A percentile compares a stretch with the other conserved stretches of the same genome.
These are phyloP conservation scores for Tetrahymena borealis DNA, from an alignment of 73 alveolate genomes.

Conservation along the genomic window DNA sequence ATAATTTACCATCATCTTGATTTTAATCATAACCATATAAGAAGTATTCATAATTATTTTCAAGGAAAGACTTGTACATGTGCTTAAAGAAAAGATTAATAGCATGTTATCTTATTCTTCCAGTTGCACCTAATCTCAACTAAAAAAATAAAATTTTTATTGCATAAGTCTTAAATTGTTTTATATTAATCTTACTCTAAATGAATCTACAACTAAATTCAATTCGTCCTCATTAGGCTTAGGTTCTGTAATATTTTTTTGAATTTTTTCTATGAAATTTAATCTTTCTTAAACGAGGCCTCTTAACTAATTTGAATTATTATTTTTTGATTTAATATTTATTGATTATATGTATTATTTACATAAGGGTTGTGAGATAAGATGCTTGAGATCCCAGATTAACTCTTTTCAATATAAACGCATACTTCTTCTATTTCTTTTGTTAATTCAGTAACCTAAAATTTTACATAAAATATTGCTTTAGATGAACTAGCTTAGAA, in stretches of 20 bases:
- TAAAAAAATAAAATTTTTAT: neutral
- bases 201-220: neutral
- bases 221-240: neutral
- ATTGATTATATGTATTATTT: neutral
- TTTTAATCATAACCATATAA: conserved; percentile 12
- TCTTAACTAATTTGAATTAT: neutral
- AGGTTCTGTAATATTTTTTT: neutral
- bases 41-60: conserved; percentile 31
- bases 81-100: conserved; percentile 22
- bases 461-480: neutral
- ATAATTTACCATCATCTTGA: conserved; percentile 11
- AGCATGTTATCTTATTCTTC: conserved; percentile 17
- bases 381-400: conserved; percentile 1
- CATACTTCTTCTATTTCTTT: conserved; percentile 29
- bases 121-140: conserved; percentile 10
- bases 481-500: neutral
- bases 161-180: neutral
- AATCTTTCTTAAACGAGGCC: neutral
- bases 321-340: neutral
- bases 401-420: conserved; percentile 13
- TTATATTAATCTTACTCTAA: neutral
- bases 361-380: neutral
- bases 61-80: conserved; percentile 13
- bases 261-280: neutral
- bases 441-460: conserved; percentile 24